Percentiles rank a stretch among this genome's conserved stretches.
These are phyloP conservation scores for Chaetomium fimeti DNA, from an alignment of 495 filamentous ascomycete genomes.

Conservation along the genomic window DNA sequence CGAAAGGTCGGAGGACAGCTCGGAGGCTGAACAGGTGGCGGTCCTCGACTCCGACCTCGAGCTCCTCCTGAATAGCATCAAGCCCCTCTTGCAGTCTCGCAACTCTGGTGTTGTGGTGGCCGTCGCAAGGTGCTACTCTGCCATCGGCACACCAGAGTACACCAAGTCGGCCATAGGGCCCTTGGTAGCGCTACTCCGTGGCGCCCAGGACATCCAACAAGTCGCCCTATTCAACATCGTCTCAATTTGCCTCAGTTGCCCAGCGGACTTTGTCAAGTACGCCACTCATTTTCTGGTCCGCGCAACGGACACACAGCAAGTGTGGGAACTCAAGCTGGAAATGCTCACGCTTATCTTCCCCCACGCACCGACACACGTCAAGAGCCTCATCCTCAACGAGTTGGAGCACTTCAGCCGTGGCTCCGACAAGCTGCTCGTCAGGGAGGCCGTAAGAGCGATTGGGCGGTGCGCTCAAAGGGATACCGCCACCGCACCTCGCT, in stretches of 20 bases:
- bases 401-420: conserved; percentile 86
- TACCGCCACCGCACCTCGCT: conserved; percentile 65
- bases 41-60: conserved; percentile 80
- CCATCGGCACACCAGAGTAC: conserved; percentile 74
- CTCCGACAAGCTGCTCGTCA: conserved; percentile 71
- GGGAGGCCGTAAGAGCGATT: conserved; percentile 86
- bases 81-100: conserved; percentile 81
- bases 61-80: conserved; percentile 74
- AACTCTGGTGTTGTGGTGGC: conserved; percentile 91
- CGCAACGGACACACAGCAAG: conserved; percentile 72
- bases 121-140: conserved; percentile 77
- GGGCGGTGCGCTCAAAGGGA: conserved; percentile 87
- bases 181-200: conserved; percentile 77
- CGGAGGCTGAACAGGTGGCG: conserved; percentile 55
- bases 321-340: conserved; percentile 90
- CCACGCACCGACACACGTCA: conserved; percentile 67
- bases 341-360: conserved; percentile 87
- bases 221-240: conserved; percentile 93
- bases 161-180: conserved; percentile 72
- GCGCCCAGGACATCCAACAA: conserved; percentile 80
- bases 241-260: conserved; percentile 70
- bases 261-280: conserved; percentile 77
- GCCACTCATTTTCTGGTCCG: conserved; percentile 83
- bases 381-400: conserved; percentile 84
- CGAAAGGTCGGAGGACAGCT: conserved; percentile 45